phyloP scores from a whole-genome alignment of 2,329 filamentous ascomycete genomes.

The Leptographium radiaticola region DNA sequence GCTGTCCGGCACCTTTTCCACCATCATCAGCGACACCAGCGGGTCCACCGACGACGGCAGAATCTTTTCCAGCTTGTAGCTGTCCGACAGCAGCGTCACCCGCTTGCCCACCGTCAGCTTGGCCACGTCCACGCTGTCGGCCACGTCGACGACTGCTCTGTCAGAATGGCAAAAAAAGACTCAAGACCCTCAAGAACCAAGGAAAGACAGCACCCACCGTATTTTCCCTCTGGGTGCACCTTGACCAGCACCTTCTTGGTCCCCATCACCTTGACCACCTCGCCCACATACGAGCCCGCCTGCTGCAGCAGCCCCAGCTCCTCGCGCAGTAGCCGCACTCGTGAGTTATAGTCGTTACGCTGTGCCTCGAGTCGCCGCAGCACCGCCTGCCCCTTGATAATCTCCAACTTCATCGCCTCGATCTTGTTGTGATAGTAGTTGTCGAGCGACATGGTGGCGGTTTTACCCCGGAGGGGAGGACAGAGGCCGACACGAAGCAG shows the following conservation, averaged over 20 bases:
- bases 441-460: conserved; percentile 83
- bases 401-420: conserved; percentile 99
- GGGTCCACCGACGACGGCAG: conserved; percentile 96
- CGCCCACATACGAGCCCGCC: conserved; percentile 93
- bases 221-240: conserved; percentile 99
- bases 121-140: conserved; percentile 83
- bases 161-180: conserved; percentile 6
- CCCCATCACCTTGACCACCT: conserved; percentile 99
- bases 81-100: conserved; percentile 90
- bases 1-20: conserved; percentile 98
- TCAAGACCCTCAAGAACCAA: too few relatives aligned
- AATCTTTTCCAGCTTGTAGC: conserved; percentile 98
- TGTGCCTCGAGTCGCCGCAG: conserved; percentile 92
- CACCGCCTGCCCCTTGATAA: conserved; percentile 95
- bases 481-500: neutral
- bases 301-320: conserved; percentile 93
- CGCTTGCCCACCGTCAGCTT: conserved; percentile 98
- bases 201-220: conserved; percentile 45
- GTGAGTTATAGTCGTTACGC: conserved; percentile 97
- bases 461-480: neutral
- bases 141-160: conserved; percentile 74
- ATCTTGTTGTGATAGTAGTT: conserved; percentile 99
- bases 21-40: conserved; percentile 99
- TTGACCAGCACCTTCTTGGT: conserved; percentile 99
- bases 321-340: conserved; percentile 85